phyloP scores from a whole-genome alignment of 2,329 filamentous ascomycete species.

The Scedosporium boydii region DNA sequence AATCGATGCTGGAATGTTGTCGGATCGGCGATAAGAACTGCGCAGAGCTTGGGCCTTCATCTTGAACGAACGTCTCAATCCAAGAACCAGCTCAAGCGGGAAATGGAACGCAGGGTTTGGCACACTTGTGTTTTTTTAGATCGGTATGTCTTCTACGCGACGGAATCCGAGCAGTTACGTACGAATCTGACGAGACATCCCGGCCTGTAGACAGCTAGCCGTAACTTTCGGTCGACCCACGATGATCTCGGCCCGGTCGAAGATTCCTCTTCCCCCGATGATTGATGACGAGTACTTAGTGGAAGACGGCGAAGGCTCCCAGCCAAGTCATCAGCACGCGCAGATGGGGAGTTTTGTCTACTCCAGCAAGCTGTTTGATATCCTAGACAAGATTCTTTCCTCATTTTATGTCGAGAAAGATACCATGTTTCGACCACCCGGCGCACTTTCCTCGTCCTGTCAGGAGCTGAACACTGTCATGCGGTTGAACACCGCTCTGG shows the following conservation, averaged over 20 bases:
- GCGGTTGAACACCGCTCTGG: neutral
- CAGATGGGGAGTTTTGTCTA: constrained; percentile 5
- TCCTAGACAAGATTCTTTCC: constrained; percentile 2
- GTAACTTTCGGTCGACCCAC: constrained; percentile 10
- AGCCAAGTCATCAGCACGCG: neutral
- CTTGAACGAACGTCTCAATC: constrained; percentile 12
- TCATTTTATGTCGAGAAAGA: constrained; percentile 4
- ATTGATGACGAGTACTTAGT: constrained; percentile 9
- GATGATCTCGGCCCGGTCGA: constrained; percentile 6
- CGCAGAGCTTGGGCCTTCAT: constrained; percentile 35
- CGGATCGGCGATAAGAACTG: constrained; percentile 34
- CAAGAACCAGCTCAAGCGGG: neutral
- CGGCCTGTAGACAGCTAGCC: constrained; percentile 8
- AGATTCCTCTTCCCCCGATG: constrained; percentile 7
- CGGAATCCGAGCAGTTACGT: neutral
- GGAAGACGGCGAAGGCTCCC: constrained; percentile 5
- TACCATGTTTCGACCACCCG: neutral
- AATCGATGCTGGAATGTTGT: constrained; percentile 31
- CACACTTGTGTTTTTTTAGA: constrained; percentile 10
- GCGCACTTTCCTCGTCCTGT: neutral
- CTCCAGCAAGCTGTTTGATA: constrained; percentile 6
- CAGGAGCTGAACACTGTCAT: constrained; percentile 2
- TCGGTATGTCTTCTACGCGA: constrained; percentile 4
- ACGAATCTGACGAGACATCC: no score
- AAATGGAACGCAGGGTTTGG: constrained; percentile 8